These are phyloP conservation scores for Chrysosporium keratinophilum DNA, from an alignment of 2,329 filamentous ascomycete genomes.

Conservation along the genomic window DNA sequence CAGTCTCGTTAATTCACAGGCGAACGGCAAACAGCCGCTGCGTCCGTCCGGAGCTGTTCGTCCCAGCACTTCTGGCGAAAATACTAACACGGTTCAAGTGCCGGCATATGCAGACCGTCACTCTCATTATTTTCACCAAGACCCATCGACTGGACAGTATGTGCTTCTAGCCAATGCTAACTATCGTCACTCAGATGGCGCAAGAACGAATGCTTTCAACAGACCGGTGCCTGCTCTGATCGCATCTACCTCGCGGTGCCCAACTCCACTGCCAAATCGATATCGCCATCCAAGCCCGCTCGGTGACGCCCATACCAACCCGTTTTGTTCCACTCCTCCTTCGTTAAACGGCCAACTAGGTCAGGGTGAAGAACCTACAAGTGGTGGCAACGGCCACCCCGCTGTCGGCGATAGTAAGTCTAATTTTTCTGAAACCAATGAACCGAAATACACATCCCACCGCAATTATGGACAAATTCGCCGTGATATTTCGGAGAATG, in stretches of 20 bases:
- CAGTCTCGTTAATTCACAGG: slow-evolving; percentile 12
- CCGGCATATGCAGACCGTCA: slow-evolving; percentile 9
- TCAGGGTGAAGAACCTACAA: background rate
- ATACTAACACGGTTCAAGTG: background rate
- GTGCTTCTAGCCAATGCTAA: slow-evolving; percentile 10
- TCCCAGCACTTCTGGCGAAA: slow-evolving; percentile 7
- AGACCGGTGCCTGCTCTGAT: slow-evolving; percentile 11
- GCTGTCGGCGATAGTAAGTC: slow-evolving; percentile 17
- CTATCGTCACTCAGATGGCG: slow-evolving; percentile 6
- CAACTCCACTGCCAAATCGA: slow-evolving; percentile 10
- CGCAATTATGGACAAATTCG: slow-evolving; percentile 5
- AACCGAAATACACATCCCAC: slow-evolving; percentile 8
- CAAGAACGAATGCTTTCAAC: background rate
- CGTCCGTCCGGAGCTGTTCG: background rate
- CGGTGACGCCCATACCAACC: slow-evolving; percentile 14
- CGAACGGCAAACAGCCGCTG: slow-evolving; percentile 5
- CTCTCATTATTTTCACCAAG: slow-evolving; percentile 9
- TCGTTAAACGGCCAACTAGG: slow-evolving; percentile 8
- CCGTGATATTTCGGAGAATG: background rate
- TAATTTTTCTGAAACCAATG: slow-evolving; percentile 9
- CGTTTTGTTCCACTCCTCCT: slow-evolving; percentile 16
- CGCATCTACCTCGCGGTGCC: slow-evolving; percentile 13
- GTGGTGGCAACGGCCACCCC: slow-evolving; percentile 6
- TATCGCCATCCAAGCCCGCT: slow-evolving; percentile 18
- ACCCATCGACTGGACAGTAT: slow-evolving; percentile 6